phyloP scores from a whole-genome alignment of 2,329 filamentous ascomycete genomes.

The Neofusicoccum ribis region DNA sequence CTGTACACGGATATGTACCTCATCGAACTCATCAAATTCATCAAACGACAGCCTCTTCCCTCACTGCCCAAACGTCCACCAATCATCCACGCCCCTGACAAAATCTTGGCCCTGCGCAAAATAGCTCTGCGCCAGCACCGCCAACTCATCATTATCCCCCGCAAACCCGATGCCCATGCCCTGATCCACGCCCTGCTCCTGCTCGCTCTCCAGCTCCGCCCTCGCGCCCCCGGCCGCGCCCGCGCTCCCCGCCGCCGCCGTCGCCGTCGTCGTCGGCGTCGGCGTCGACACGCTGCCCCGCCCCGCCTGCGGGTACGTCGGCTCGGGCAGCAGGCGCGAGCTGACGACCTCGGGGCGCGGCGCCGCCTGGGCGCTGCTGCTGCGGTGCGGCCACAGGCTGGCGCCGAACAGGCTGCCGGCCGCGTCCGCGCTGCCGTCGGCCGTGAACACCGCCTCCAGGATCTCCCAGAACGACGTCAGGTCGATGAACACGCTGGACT shows the following conservation, averaged over 20 bases:
- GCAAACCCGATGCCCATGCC: constrained; percentile 26
- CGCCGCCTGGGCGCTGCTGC: constrained; percentile 37
- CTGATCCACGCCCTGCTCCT: background rate
- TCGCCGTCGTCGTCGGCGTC: constrained; percentile 21
- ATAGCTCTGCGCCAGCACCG: constrained; percentile 50
- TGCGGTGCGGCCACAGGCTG: constrained; percentile 35
- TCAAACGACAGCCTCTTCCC: too few species aligned
- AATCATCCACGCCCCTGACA: constrained; percentile 39
- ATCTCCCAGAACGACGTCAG: constrained; percentile 52
- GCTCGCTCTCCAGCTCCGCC: background rate
- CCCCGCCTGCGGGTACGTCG: constrained; percentile 5
- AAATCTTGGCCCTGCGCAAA: constrained; percentile 49
- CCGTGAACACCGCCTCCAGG: constrained; percentile 48
- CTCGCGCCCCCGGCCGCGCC: too few species aligned
- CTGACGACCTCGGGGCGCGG: constrained; percentile 27
- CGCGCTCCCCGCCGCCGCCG: background rate
- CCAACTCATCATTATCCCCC: constrained; percentile 44
- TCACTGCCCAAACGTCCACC: constrained; percentile 25
- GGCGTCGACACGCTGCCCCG: background rate
- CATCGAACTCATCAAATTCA: too few species aligned
- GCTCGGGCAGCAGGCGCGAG: constrained; percentile 8
- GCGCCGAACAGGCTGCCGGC: constrained; percentile 43
- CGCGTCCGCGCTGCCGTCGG: constrained; percentile 27
- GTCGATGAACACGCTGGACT: constrained; percentile 41
- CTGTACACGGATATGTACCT: too few species aligned